phyloP scores from a whole-genome alignment of 208 protist genomes.

The Strigomonas galati region DNA sequence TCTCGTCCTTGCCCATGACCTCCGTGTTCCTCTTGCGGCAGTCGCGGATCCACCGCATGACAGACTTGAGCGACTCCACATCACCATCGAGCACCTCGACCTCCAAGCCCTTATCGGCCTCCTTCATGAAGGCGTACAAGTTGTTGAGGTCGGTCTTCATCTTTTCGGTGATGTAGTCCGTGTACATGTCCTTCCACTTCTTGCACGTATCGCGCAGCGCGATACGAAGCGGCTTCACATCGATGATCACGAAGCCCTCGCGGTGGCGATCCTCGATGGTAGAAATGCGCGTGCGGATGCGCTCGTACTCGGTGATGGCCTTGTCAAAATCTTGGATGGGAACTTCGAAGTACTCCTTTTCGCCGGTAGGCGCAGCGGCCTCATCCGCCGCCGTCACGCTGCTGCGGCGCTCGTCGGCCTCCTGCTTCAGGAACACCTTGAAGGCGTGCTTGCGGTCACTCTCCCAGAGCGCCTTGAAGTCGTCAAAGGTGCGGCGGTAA shows the following conservation, averaged over 20 bases:
- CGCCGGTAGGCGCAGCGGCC: neutral
- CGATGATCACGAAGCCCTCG: constrained; percentile 91
- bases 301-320: constrained; percentile 92
- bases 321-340: constrained; percentile 91
- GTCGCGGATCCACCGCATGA: constrained; percentile 92
- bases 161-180: constrained; percentile 91
- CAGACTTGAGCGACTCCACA: constrained; percentile 88
- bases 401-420: constrained; percentile 23
- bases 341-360: constrained; percentile 88
- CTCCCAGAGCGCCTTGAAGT: constrained; percentile 93
- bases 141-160: constrained; percentile 81
- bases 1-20: constrained; percentile 85
- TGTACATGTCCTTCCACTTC: constrained; percentile 95
- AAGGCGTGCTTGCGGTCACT: constrained; percentile 87
- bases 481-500: constrained; percentile 79
- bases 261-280: constrained; percentile 86
- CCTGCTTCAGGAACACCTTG: constrained; percentile 77
- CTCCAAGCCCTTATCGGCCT: constrained; percentile 89
- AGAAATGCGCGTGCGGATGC: constrained; percentile 73
- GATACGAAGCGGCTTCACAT: constrained; percentile 95
- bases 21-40: constrained; percentile 84
- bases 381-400: constrained; percentile 29
- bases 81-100: constrained; percentile 90
- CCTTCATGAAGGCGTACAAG: constrained; percentile 91
- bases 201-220: constrained; percentile 89